Percentiles rank a stretch among this genome's conserved stretches.
Conservation (phyloP, 441 rosid genomes). For the Syzygium malaccense region DNA sequence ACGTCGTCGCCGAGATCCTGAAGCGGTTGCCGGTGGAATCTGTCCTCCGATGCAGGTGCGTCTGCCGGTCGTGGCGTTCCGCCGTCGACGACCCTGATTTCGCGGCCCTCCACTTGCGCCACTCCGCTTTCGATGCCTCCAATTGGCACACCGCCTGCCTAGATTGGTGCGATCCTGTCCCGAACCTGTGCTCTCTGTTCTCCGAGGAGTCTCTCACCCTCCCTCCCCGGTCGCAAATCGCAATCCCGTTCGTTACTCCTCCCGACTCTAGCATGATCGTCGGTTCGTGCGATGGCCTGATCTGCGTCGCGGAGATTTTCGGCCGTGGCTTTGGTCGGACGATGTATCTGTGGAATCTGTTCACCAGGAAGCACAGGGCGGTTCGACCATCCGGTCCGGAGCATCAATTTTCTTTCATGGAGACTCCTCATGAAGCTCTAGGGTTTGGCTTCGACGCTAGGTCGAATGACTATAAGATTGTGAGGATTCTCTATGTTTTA, state of each 20-base stretch:
- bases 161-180: background rate
- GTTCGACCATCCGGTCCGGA: background rate
- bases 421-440: background rate
- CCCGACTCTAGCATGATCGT: rapidly evolving
- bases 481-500: background rate
- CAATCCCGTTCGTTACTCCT: background rate
- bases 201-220: background rate
- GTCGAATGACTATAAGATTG: background rate
- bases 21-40: background rate
- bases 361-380: background rate
- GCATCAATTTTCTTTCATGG: too few relatives aligned
- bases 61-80: background rate
- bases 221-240: background rate
- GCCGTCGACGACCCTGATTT: background rate
- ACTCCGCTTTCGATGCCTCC: background rate
- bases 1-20: background rate
- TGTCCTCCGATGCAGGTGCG: background rate
- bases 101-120: background rate
- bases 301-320: background rate
- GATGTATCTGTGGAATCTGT: background rate
- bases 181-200: background rate
- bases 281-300: background rate
- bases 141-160: background rate
- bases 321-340: rapidly evolving
- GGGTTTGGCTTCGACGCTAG: background rate